Conservation (phyloP, 2,329 filamentous ascomycete species). For the Cladophialophora chaetospira region DNA sequence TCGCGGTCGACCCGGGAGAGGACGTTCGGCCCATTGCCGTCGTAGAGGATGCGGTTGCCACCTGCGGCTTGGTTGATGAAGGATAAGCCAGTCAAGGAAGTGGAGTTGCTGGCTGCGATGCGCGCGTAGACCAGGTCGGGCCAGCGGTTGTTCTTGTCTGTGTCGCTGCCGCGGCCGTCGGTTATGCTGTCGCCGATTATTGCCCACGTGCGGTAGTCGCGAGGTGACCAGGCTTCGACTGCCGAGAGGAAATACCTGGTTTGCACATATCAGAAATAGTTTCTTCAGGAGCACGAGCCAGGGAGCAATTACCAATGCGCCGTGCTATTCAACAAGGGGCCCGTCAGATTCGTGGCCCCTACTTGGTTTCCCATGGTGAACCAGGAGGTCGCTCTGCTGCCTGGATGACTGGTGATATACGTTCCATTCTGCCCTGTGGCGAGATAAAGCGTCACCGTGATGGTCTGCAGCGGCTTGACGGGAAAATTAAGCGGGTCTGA, state of each 20-base stretch:
- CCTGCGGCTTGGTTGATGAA: conserved; percentile 68
- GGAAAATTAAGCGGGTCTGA: conserved; percentile 63
- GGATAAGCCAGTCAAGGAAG: conserved; percentile 51
- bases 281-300: too few species aligned
- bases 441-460: conserved; percentile 63
- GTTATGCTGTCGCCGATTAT: conserved; percentile 68
- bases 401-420: conserved; percentile 65
- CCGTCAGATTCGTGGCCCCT: conserved; percentile 50
- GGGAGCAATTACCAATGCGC: conserved; percentile 53
- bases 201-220: conserved; percentile 48
- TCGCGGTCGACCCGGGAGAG: conserved; percentile 65
- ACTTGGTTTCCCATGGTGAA: conserved; percentile 62
- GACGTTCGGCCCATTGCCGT: conserved; percentile 64
- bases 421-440: conserved; percentile 58
- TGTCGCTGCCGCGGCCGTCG: conserved; percentile 63
- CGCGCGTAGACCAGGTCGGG: conserved; percentile 58
- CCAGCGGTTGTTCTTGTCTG: conserved; percentile 63
- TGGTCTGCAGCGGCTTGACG: conserved; percentile 53
- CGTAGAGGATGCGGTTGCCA: conserved; percentile 65
- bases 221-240: conserved; percentile 57
- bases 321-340: conserved; percentile 41
- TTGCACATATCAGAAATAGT: too few species aligned
- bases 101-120: conserved; percentile 49
- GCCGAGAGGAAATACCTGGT: conserved; percentile 61
- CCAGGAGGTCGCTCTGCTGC: conserved; percentile 64